Evolutionary conservation across 441 rosid species (phyloP).

Genomic region (Syzygium malaccense): DNA sequence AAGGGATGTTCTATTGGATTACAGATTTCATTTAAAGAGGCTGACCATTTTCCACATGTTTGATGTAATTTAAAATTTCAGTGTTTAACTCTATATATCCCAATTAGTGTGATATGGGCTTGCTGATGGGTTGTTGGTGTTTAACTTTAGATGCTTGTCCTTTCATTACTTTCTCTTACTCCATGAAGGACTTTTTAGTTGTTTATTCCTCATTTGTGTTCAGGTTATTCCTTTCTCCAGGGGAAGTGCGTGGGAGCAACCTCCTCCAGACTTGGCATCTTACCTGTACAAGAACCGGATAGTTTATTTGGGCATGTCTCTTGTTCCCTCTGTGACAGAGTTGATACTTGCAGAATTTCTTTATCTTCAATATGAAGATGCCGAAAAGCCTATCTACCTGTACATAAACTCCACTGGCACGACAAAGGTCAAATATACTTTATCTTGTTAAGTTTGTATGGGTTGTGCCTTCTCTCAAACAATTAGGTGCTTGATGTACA

Average conservation of each 20-base stretch:
- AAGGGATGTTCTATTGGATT: not conserved
- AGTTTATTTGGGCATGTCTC: conserved; percentile 92
- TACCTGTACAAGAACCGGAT: conserved; percentile 73
- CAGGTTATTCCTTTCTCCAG: conserved; percentile 79
- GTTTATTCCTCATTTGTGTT: not conserved
- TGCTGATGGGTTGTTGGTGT: not conserved
- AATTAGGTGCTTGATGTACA: not conserved
- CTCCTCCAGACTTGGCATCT: conserved; percentile 91
- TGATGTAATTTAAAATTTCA: not conserved
- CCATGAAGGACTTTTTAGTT: not conserved
- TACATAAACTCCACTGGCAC: conserved; percentile 94
- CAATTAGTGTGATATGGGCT: not conserved
- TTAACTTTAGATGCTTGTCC: not conserved
- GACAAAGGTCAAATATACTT: conserved; percentile 42
- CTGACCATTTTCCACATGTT: not conserved
- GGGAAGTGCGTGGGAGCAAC: conserved; percentile 76
- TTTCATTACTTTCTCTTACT: not conserved
- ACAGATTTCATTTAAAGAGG: not conserved
- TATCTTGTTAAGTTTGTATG: not conserved
- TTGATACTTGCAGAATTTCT: conserved; percentile 75
- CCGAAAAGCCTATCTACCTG: conserved; percentile 71
- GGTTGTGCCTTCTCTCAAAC: not conserved
- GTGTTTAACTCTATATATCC: not conserved
- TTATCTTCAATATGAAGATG: conserved; percentile 76
- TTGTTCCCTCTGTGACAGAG: conserved; percentile 85